These are phyloP conservation scores for Dryas octopetala DNA, from an alignment of 306 rosid species.

Conservation along the genomic window DNA sequence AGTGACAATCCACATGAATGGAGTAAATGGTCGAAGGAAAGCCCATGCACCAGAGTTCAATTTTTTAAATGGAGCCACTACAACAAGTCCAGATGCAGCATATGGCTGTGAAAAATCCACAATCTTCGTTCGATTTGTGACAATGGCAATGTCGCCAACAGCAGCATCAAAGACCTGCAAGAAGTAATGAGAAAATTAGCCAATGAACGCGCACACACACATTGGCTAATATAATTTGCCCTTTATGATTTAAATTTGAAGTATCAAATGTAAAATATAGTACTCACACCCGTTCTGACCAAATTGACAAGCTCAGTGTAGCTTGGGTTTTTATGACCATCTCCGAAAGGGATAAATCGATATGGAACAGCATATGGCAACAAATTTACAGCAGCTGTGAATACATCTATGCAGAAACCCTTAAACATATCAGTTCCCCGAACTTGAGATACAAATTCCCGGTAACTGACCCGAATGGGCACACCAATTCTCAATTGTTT, in stretches of 20 bases:
- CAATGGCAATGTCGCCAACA: slow-evolving; percentile 84
- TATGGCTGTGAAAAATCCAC: slow-evolving; percentile 94
- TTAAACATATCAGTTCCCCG: slow-evolving; percentile 67
- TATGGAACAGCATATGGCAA: slow-evolving; percentile 86
- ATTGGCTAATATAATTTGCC: neutral
- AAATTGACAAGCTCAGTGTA: slow-evolving; percentile 63
- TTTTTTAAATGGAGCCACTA: slow-evolving; percentile 81
- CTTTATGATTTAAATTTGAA: neutral
- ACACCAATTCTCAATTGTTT: slow-evolving; percentile 74
- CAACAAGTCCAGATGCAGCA: slow-evolving; percentile 86
- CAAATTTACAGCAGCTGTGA: slow-evolving; percentile 69
- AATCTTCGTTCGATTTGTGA: slow-evolving; percentile 77
- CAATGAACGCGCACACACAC: neutral
- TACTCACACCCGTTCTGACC: slow-evolving; percentile 75
- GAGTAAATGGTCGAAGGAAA: slow-evolving; percentile 79
- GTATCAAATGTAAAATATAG: slow-evolving; percentile 20
- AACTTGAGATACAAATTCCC: slow-evolving; percentile 64
- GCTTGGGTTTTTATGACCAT: slow-evolving; percentile 70
- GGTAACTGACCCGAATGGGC: slow-evolving; percentile 70
- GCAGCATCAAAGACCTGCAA: slow-evolving; percentile 76
- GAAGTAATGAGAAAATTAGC: slow-evolving; percentile 26
- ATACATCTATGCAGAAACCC: slow-evolving; percentile 90
- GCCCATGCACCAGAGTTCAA: slow-evolving; percentile 85
- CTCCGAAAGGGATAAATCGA: slow-evolving; percentile 66
- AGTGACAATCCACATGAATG: slow-evolving; percentile 78